Conservation (phyloP, 2,329 filamentous ascomycete species). For the Sclerotinia sclerotiorum region DNA sequence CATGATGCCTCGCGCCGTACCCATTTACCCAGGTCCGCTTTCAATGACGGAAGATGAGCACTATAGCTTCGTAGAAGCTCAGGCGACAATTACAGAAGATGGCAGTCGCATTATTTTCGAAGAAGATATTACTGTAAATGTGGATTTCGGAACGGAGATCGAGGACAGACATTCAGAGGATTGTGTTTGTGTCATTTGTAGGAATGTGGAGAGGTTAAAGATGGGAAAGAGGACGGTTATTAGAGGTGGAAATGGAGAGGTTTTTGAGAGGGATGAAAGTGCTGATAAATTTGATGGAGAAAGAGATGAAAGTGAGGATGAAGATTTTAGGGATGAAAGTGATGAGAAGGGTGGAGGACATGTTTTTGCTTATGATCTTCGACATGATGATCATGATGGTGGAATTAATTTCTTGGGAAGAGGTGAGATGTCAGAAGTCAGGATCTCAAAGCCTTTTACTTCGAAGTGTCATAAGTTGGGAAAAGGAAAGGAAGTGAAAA, state of each 20-base stretch:
- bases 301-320: neutral
- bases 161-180: constrained; percentile 1
- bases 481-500: neutral
- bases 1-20: neutral
- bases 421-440: neutral
- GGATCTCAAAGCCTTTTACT: neutral
- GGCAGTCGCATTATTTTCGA: constrained; percentile 2
- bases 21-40: neutral
- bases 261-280: no score
- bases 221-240: neutral
- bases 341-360: neutral
- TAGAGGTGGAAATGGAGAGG: neutral
- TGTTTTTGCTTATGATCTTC: neutral
- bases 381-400: neutral
- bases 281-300: neutral
- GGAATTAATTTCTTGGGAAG: neutral
- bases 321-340: neutral
- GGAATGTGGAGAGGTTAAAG: neutral
- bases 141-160: neutral
- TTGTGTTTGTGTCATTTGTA: constrained; percentile 6
- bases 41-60: neutral
- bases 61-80: neutral
- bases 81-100: neutral
- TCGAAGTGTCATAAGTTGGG: neutral
- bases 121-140: constrained; percentile 5